Evolutionary conservation across 495 filamentous ascomycete species (phyloP).

Genomic region (Apiosordaria backusii): DNA sequence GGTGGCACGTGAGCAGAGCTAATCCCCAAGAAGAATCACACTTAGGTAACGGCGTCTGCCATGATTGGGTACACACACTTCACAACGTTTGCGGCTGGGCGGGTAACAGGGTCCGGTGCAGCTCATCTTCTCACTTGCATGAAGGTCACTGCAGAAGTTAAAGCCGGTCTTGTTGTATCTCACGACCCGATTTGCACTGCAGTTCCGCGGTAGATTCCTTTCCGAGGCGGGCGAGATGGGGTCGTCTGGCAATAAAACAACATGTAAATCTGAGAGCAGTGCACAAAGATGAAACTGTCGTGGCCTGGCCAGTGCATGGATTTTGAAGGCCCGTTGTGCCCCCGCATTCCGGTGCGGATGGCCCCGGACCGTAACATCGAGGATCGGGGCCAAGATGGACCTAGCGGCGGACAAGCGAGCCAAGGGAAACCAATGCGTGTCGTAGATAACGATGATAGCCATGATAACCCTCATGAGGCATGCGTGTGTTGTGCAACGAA

Average conservation of each 20-base stretch:
- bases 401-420: background rate
- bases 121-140: background rate
- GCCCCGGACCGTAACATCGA: background rate
- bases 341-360: background rate
- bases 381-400: background rate
- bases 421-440: background rate
- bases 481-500: background rate
- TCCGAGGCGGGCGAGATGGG: background rate
- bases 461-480: no score
- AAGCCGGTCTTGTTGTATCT: no score
- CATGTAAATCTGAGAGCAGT: background rate
- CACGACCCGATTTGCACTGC: background rate
- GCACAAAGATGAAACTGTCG: background rate
- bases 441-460: background rate
- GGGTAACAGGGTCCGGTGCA: background rate
- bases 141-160: background rate
- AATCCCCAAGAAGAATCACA: background rate
- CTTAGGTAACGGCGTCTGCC: background rate
- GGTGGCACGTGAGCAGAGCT: background rate
- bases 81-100: background rate
- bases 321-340: background rate
- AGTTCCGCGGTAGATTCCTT: background rate
- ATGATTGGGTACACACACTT: background rate
- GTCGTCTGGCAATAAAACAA: no score
- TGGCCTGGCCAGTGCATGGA: background rate